Evolutionary conservation across 2,329 filamentous ascomycete genomes (phyloP), one percentile per base, ranked within the genome.

Genomic region (Apiospora malaysiana): DNA sequence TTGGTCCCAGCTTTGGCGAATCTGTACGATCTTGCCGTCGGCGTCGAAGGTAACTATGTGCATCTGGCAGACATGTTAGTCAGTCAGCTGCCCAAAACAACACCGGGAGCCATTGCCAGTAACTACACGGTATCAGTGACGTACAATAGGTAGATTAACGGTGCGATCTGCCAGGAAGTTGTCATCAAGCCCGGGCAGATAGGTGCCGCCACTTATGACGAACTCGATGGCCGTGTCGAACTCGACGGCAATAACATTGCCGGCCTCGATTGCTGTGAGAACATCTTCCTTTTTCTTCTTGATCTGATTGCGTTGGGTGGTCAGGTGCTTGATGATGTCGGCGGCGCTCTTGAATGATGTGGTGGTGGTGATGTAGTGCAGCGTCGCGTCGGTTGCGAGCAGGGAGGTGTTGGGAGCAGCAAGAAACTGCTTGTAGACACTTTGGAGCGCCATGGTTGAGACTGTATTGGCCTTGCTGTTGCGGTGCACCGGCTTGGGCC

Each of bases 1-100:
- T 82, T 99, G 96, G 81, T 99, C 96, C 96, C 96, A 99, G 81
- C 92, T 94, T 76, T 95, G 90, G 76, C 95, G 93, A 74, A 98
- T 93, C 81, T 96, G 94, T 72, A 88, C 82, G 79, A 99, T 98
- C 84, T 94, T 94, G 80, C 90, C 89, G 66, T 92, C 82, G 74
- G 82, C 80, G 81, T 97, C 89, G 82, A 98, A 97, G 71, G 90
- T 89, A 75, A 99, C 95, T 74, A 98, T 91, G 84, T 99, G 96
- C 77, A 92, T 89, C 94, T 96, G 81, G 42, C 32, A 69, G 18
- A 25, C 21, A 47, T n/a, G 65, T 63, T 69, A 68, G 69, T 71
- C n/a, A 71, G 56, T 68, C 18, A 14, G 32, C 42, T 14, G 45
- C 37, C 56, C 18, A 40, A 49, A 46, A 43, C 21, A 16, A 25